Conservation (phyloP, 306 rosid species). For the Fragaria iinumae region DNA sequence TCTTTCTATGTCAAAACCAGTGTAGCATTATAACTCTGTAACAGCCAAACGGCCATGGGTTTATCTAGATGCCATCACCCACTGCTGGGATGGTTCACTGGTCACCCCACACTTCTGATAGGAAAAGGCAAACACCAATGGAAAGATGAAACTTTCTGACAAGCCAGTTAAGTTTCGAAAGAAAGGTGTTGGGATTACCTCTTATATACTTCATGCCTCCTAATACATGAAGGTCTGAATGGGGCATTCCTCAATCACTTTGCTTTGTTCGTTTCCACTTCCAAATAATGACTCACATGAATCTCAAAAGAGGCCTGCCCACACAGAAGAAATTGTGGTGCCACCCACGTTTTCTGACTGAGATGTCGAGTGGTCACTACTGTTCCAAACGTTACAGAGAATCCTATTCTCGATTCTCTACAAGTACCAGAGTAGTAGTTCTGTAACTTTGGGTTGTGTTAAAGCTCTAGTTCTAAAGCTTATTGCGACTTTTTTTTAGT, state of each 20-base stretch:
- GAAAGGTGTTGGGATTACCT: not conserved
- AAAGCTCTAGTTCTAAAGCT: not conserved
- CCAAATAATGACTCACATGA: constrained; percentile 4
- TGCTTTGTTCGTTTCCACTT: not conserved
- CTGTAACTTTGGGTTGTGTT: not conserved
- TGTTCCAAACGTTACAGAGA: not conserved
- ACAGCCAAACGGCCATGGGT: not conserved
- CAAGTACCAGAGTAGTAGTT: not conserved
- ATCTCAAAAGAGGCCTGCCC: not conserved
- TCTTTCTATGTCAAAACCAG: no score
- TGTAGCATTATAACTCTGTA: no score
- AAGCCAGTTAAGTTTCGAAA: not conserved
- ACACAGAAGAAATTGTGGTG: not conserved
- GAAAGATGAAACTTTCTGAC: not conserved
- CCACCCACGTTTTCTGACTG: constrained; percentile 8
- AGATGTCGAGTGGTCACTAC: constrained; percentile 2
- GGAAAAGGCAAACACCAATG: not conserved
- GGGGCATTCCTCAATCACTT: not conserved
- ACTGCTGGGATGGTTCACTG: not conserved
- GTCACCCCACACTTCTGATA: not conserved
- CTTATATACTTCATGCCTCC: not conserved
- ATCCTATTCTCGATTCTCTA: not conserved
- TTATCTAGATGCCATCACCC: not conserved
- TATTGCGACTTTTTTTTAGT: not conserved
- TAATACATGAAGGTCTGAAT: not conserved